phyloP scores from a whole-genome alignment of 2,329 filamentous ascomycete species.

The Penicillium sp. region DNA sequence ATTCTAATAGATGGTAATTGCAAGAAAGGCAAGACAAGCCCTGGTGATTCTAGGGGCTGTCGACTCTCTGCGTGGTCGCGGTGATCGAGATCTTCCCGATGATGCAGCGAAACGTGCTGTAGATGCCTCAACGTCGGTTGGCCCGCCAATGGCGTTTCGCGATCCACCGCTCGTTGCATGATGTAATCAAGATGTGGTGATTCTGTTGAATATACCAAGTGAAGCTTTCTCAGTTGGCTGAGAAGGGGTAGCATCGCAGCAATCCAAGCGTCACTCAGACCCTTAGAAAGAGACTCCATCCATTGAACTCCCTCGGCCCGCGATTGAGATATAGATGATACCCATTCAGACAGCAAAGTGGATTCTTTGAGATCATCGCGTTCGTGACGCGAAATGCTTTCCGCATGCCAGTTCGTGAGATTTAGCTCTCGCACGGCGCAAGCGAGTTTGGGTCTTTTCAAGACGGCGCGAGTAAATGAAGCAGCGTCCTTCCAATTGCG shows the following conservation, averaged over 20 bases:
- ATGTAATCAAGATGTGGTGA: slow-evolving; percentile 24
- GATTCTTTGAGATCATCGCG: background rate
- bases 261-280: slow-evolving; percentile 29
- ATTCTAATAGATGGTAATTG: slow-evolving; percentile 25
- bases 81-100: slow-evolving; percentile 19
- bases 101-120: slow-evolving; percentile 21
- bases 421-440: slow-evolving; percentile 25
- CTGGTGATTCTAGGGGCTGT: slow-evolving; percentile 5
- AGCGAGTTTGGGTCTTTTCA: slow-evolving; percentile 25
- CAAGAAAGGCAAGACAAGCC: slow-evolving; percentile 28
- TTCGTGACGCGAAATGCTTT: slow-evolving; percentile 4
- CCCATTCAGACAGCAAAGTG: slow-evolving; percentile 4
- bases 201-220: slow-evolving; percentile 20
- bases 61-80: slow-evolving; percentile 7
- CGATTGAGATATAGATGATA: slow-evolving; percentile 16
- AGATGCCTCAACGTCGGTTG: slow-evolving; percentile 22
- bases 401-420: slow-evolving; percentile 23
- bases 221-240: slow-evolving; percentile 25
- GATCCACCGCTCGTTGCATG: slow-evolving; percentile 22
- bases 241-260: slow-evolving; percentile 28
- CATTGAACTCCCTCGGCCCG: slow-evolving; percentile 24
- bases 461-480: slow-evolving; percentile 24
- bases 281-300: slow-evolving; percentile 22
- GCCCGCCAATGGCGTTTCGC: slow-evolving; percentile 19
- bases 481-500: slow-evolving; percentile 17